phyloP scores from a whole-genome alignment of 2,329 filamentous ascomycete species.

The Tolypocladium nubicola region DNA sequence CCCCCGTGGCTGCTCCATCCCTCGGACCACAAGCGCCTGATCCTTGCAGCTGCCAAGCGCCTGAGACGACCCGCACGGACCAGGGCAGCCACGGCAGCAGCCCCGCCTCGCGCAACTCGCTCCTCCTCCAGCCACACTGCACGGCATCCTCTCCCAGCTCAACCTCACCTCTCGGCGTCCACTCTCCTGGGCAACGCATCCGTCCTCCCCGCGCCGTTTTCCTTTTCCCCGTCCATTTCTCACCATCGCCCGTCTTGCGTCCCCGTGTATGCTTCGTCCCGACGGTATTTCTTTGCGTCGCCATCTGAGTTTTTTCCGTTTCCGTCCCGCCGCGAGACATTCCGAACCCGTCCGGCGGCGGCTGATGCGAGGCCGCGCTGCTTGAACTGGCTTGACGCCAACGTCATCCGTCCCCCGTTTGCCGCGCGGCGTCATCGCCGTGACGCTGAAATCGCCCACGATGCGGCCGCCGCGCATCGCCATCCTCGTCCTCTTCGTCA shows the following conservation, averaged over 20 bases:
- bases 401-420: not conserved
- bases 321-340: not conserved
- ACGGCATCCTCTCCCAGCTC: not conserved
- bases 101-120: not conserved
- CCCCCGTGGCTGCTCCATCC: not conserved
- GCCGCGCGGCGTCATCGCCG: not conserved
- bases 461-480: constrained; percentile 46
- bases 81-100: not conserved
- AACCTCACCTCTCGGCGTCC: not conserved
- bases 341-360: not conserved
- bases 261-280: not conserved
- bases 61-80: not conserved
- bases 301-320: not conserved
- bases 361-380: constrained; percentile 1
- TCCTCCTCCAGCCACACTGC: not conserved
- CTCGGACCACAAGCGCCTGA: not conserved
- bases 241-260: not conserved
- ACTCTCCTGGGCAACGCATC: not conserved
- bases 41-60: not conserved
- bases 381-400: constrained; percentile 4
- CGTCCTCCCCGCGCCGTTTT: not conserved
- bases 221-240: not conserved
- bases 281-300: not conserved
- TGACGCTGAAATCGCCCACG: constrained; percentile 13
- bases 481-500: constrained; percentile 43